Evolutionary conservation across 179 eudicot species (phyloP).

Genomic region (Sideroxylon spinosum): DNA sequence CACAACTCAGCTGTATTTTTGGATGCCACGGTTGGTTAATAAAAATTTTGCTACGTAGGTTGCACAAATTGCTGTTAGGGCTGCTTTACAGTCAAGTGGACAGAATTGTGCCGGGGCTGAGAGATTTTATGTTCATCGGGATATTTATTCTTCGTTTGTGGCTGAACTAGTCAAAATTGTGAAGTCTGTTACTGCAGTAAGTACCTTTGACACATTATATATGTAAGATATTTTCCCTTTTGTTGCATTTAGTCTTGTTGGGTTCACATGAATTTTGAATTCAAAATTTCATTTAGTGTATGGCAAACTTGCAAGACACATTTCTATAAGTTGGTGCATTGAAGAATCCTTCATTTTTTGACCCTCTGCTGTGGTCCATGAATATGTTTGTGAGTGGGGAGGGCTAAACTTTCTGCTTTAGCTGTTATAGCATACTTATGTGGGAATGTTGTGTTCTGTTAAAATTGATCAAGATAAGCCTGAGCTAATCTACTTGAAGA

Average conservation of each 20-base stretch:
- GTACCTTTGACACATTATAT: constrained; percentile 22
- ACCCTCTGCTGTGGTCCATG: too few relatives aligned
- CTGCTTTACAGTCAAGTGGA: constrained; percentile 95
- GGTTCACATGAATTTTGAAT: not conserved
- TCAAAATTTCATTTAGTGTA: not conserved
- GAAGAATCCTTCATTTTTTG: too few relatives aligned
- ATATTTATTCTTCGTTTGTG: constrained; percentile 70
- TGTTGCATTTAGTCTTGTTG: not conserved
- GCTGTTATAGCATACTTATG: too few relatives aligned
- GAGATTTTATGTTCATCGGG: constrained; percentile 89
- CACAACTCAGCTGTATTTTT: constrained; percentile 3
- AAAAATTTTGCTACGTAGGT: constrained; percentile 42
- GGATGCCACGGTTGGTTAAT: constrained; percentile 4
- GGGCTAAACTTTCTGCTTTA: too few relatives aligned
- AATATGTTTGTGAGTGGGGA: too few relatives aligned
- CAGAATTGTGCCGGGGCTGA: constrained; percentile 99
- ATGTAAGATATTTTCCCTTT: not conserved
- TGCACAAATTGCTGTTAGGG: constrained; percentile 95
- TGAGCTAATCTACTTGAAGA: too few relatives aligned
- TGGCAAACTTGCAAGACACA: not conserved
- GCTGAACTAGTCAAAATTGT: constrained; percentile 89
- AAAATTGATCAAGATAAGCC: too few relatives aligned
- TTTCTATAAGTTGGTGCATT: not conserved
- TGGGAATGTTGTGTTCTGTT: too few relatives aligned
- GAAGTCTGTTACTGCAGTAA: constrained; percentile 88